Conservation (phyloP, 2,329 filamentous ascomycete genomes). For the Penicillium palitans region DNA sequence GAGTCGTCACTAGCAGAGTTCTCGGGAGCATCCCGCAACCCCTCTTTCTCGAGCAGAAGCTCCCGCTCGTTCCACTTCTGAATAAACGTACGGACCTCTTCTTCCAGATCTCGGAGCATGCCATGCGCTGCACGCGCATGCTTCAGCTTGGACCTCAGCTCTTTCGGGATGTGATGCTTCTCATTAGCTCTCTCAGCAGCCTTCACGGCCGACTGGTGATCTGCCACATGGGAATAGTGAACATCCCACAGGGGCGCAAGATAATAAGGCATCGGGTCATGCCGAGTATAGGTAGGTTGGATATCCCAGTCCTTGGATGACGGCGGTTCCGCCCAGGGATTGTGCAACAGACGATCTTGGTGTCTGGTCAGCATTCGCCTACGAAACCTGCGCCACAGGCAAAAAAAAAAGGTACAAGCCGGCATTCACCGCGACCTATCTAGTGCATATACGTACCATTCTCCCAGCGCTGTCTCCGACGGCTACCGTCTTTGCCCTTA, state of each 20-base stretch:
- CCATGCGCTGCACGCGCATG: conserved; percentile 73
- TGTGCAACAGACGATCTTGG: conserved; percentile 78
- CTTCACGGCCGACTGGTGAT: conserved; percentile 39
- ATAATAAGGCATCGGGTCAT: conserved; percentile 77
- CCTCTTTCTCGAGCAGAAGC: conserved; percentile 48
- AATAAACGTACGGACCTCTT: conserved; percentile 77
- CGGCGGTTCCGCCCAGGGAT: conserved; percentile 83
- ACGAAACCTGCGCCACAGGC: not conserved
- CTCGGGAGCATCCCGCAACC: conserved; percentile 47
- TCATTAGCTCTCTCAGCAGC: conserved; percentile 42
- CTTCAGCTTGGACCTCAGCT: conserved; percentile 79
- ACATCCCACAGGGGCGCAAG: conserved; percentile 83
- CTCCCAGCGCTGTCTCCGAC: conserved; percentile 87
- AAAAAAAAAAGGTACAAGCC: not conserved
- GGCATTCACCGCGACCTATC: not conserved
- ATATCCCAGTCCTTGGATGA: conserved; percentile 79
- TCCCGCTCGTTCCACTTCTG: conserved; percentile 59
- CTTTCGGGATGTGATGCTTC: conserved; percentile 65
- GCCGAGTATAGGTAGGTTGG: conserved; percentile 75
- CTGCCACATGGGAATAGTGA: conserved; percentile 44
- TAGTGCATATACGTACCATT: conserved; percentile 64
- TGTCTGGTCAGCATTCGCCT: conserved; percentile 25
- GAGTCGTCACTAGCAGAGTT: conserved; percentile 48
- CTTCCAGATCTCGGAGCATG: conserved; percentile 80
- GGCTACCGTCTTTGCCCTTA: conserved; percentile 87